Evolutionary conservation across 2,329 filamentous ascomycete genomes (phyloP), one percentile per base, ranked within the genome.

Genomic region (Verticillium dahliae): DNA sequence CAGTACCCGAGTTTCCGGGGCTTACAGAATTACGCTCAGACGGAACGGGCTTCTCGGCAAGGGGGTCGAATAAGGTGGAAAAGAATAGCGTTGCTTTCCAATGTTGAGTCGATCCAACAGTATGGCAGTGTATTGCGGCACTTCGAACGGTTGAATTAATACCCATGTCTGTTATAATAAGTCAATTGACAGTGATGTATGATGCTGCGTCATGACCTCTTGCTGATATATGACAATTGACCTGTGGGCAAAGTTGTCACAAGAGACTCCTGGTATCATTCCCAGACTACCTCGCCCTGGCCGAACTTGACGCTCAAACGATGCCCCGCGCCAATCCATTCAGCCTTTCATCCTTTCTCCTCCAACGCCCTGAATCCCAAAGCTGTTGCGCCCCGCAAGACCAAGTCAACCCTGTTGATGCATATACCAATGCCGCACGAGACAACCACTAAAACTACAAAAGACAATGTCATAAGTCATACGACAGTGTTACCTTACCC

Each of bases 1-100:
- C 65, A 67, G 62, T 65, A 67, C 67, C 82, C 86, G 39, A 85
- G 79, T 59, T 81, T 89, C 85, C 88, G 0, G 93, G 93, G 0
- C 71, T 97, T 38, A 88, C 97, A 3, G 86, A 90, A 70, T 83
- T 98, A 57, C 87, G 85, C 67, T 91, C 89, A 39, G 94, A 97
- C 68, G 94, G 94, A 0, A 98, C 94, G 0, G 94, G 94, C 0
- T 98, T 97, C 74, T 93, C 94, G 4, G 90, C 91, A 4, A 88
- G 89, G n/a, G 94, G 95, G 2, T 84, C 85, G 59, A 96, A 90
- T 70, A 85, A 90, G 68, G 92, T 96, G 15, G 90, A 90, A 75
- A 95, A 88, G 73, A 78, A 83, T 3, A 89, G 90, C 0, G 86
- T 96, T 18, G 89, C 88, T 0, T 97, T 97, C 73, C 91, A 96